Evolutionary conservation across 768 basidiomycete species (phyloP).

Genomic region (Suillus subaureus): DNA sequence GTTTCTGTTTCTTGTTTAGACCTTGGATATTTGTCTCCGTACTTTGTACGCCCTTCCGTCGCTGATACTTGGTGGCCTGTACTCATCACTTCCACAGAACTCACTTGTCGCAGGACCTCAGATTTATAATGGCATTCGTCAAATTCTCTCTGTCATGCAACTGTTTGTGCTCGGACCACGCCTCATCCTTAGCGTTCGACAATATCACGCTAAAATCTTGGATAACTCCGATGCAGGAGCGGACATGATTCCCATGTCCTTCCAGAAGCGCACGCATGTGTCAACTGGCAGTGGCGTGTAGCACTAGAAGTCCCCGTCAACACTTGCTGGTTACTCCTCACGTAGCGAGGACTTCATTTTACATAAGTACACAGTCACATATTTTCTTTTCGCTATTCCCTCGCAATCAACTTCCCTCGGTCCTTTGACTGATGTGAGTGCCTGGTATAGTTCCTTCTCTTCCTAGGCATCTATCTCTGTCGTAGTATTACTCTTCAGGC

Average conservation of each 20-base stretch:
- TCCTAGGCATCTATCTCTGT: background rate
- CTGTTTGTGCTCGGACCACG: constrained; percentile 2
- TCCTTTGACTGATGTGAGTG: background rate
- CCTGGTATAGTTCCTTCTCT: background rate
- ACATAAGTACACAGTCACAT: background rate
- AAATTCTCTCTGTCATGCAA: background rate
- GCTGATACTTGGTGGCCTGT: background rate
- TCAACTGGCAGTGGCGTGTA: background rate
- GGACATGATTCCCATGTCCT: background rate
- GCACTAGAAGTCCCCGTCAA: background rate
- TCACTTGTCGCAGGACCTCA: background rate
- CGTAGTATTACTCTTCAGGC: no score
- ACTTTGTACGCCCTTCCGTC: background rate
- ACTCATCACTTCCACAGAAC: background rate
- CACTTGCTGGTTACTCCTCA: background rate
- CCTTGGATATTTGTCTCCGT: background rate
- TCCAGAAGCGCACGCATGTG: background rate
- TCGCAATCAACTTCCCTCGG: background rate
- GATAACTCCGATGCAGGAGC: background rate
- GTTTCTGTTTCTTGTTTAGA: background rate
- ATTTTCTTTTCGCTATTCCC: background rate
- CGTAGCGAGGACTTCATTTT: background rate
- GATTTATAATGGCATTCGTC: background rate
- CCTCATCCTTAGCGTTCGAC: background rate
- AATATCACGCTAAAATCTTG: background rate